Percentiles rank a stretch among this genome's conserved stretches.
Evolutionary conservation across 257 asterid species (phyloP).

Genomic region (Misopates orontium): DNA sequence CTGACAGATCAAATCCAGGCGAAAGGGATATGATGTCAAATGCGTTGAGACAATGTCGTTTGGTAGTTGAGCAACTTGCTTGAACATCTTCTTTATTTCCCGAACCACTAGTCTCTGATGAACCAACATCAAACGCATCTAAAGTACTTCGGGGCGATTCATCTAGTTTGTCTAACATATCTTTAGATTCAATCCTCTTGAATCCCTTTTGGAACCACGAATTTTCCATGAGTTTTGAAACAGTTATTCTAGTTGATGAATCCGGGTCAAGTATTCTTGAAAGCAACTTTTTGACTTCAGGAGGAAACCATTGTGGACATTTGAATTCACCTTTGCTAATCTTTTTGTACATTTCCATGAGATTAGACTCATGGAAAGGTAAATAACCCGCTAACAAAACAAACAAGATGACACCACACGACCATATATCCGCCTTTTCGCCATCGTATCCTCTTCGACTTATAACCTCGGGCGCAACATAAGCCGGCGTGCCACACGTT

Average conservation of each 20-base stretch:
- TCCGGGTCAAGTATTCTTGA: constrained; percentile 77
- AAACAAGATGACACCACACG: constrained; percentile 80
- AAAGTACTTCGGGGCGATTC: constrained; percentile 46
- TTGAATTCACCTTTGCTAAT: constrained; percentile 67
- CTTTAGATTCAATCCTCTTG: constrained; percentile 31
- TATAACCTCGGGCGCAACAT: constrained; percentile 95
- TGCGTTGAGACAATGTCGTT: constrained; percentile 57
- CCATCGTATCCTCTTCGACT: constrained; percentile 74
- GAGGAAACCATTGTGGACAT: constrained; percentile 88
- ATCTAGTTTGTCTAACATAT: constrained; percentile 19
- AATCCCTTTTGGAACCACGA: constrained; percentile 78
- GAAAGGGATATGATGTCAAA: constrained; percentile 85
- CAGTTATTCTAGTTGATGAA: constrained; percentile 54
- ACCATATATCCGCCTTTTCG: constrained; percentile 90
- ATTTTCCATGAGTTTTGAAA: constrained; percentile 68
- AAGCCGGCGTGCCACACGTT: constrained; percentile 93
- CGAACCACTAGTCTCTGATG: constrained; percentile 31
- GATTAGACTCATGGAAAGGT: constrained; percentile 76
- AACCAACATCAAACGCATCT: constrained; percentile 30
- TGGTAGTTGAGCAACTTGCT: constrained; percentile 20
- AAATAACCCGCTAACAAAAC: constrained; percentile 82
- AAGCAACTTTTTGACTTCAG: constrained; percentile 64
- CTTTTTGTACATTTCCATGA: constrained; percentile 77
- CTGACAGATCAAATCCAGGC: constrained; percentile 73
- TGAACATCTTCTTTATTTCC: constrained; percentile 11